Evolutionary conservation across 257 asterid genomes (phyloP).

Genomic region (Ehretia macrophylla): DNA sequence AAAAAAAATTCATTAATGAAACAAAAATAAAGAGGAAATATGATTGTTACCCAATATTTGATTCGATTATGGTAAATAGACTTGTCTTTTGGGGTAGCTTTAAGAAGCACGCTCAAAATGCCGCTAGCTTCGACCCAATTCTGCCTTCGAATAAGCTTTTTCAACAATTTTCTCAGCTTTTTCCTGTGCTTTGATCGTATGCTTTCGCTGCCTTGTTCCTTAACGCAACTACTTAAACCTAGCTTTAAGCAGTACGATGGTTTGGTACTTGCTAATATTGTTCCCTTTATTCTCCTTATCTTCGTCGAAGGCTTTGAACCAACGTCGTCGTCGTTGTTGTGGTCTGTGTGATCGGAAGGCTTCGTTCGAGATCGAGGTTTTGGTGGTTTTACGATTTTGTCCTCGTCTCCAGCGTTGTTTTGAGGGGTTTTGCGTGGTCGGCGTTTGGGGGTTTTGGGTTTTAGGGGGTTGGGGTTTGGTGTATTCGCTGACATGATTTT

Average conservation of each 20-base stretch:
- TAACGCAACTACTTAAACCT: conserved; percentile 38
- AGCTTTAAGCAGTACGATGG: conserved; percentile 59
- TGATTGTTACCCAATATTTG: conserved; percentile 54
- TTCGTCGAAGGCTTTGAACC: conserved; percentile 13
- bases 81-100: conserved; percentile 39
- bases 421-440: conserved; percentile 8
- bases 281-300: conserved; percentile 27
- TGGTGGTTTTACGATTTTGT: neutral
- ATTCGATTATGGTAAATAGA: conserved; percentile 46
- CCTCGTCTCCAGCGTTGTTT: conserved; percentile 2
- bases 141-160: conserved; percentile 33
- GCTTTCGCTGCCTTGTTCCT: conserved; percentile 26
- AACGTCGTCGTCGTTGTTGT: conserved; percentile 16
- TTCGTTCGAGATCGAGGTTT: neutral
- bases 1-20: too few species aligned
- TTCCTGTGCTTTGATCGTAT: conserved; percentile 46
- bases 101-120: conserved; percentile 61
- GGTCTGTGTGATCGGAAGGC: neutral
- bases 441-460: conserved; percentile 6
- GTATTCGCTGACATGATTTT: neutral
- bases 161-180: conserved; percentile 41
- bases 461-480: neutral
- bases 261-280: conserved; percentile 27
- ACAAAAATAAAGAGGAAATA: neutral
- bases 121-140: conserved; percentile 82